phyloP scores from a whole-genome alignment of 495 filamentous ascomycete species.

The Penicillium lagena region DNA sequence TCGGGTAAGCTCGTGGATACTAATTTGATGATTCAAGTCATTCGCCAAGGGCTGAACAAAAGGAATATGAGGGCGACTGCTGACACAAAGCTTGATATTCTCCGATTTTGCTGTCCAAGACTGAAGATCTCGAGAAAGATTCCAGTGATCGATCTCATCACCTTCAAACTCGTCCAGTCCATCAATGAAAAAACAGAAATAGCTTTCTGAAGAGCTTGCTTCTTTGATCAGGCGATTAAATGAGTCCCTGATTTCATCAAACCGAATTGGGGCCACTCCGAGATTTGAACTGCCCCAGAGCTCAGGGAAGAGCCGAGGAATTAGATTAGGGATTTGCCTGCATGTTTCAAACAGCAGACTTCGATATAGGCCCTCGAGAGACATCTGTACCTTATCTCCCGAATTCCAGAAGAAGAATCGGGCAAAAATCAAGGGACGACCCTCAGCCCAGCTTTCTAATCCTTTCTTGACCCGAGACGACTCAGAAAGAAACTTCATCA shows the following conservation, averaged over 20 bases:
- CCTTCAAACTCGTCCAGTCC: conserved; percentile 40
- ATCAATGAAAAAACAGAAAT: conserved; percentile 45
- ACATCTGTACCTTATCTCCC: conserved; percentile 30
- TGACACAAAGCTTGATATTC: conserved; percentile 40
- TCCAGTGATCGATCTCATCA: conserved; percentile 7
- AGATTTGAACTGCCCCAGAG: background rate
- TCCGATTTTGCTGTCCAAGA: background rate
- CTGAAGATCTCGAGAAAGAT: background rate
- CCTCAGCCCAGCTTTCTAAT: conserved; percentile 20
- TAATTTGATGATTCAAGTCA: conserved; percentile 2
- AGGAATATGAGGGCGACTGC: conserved; percentile 41
- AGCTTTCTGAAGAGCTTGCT: background rate
- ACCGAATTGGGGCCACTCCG: background rate
- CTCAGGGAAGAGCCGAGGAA: conserved; percentile 10
- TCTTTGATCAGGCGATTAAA: conserved; percentile 4
- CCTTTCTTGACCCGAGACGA: conserved; percentile 7
- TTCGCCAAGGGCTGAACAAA: conserved; percentile 33
- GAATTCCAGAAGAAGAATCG: conserved; percentile 43
- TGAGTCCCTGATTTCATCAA: conserved; percentile 4
- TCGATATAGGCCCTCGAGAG: conserved; percentile 35
- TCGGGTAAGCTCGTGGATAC: conserved; percentile 3
- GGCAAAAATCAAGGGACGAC: conserved; percentile 23
- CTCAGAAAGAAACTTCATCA: conserved; percentile 33
- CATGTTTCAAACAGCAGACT: conserved; percentile 35
- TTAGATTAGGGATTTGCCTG: conserved; percentile 22